phyloP scores from a whole-genome alignment of 345 rosid genomes.

The Eucalyptus brandiana region DNA sequence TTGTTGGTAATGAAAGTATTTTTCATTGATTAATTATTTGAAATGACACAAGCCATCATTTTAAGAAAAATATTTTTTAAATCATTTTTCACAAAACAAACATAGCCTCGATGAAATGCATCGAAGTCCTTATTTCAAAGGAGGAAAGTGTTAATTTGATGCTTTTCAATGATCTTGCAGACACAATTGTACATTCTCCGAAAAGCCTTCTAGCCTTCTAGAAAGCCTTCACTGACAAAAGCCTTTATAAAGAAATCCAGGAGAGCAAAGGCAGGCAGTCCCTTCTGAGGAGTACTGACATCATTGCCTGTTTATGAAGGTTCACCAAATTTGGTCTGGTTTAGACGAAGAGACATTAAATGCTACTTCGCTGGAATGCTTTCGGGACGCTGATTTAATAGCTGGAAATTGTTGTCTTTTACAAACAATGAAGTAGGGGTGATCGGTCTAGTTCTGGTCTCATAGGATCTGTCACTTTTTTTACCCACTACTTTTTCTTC shows the following conservation, averaged over 20 bases:
- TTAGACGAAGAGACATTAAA: background rate
- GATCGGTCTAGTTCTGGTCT: no score
- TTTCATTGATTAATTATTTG: no score
- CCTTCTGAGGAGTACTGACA: background rate
- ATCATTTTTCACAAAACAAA: accelerated
- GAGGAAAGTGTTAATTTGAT: background rate
- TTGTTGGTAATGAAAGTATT: no score
- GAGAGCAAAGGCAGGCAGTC: background rate
- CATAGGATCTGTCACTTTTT: no score
- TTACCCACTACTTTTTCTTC: no score
- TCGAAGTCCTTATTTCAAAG: background rate
- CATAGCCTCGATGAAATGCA: background rate
- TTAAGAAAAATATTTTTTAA: background rate
- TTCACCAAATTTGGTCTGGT: background rate
- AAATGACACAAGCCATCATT: background rate
- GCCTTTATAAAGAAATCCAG: background rate
- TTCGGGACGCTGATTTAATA: background rate
- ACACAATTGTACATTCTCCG: background rate
- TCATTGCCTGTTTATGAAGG: background rate
- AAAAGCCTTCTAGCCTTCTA: background rate
- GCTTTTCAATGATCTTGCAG: background rate
- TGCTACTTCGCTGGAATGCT: background rate
- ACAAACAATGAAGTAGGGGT: no score
- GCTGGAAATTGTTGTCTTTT: background rate
- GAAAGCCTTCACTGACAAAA: background rate